These are phyloP conservation scores for Dissophora ornata DNA, from an alignment of 192 early-diverging fungal genomes.

Conservation along the genomic window DNA sequence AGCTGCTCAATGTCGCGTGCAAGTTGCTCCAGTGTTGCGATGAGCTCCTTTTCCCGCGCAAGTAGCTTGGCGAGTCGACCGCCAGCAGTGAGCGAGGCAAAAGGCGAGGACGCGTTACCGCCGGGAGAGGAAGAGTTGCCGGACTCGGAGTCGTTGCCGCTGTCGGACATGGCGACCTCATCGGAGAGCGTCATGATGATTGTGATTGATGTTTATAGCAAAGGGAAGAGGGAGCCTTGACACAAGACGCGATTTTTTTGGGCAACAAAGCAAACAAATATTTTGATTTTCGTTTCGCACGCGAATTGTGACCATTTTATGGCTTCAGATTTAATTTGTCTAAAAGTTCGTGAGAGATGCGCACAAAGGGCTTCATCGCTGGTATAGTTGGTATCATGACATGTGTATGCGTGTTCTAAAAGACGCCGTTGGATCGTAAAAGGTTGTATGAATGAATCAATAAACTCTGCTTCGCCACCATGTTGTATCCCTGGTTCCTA, in stretches of 20 bases:
- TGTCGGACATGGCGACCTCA: slow-evolving; percentile 50
- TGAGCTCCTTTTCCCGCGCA: slow-evolving; percentile 44
- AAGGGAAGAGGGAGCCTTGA: not conserved
- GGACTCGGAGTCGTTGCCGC: slow-evolving; percentile 52
- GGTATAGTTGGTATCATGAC: no score
- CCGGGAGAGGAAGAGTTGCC: slow-evolving; percentile 22
- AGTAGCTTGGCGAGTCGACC: slow-evolving; percentile 34
- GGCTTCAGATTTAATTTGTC: no score
- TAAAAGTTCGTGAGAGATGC: no score
- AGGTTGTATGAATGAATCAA: slow-evolving; percentile 33
- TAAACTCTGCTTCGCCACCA: slow-evolving; percentile 31
- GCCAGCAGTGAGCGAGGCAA: slow-evolving; percentile 14
- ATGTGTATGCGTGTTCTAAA: no score
- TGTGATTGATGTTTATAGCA: no score
- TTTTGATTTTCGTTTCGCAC: no score
- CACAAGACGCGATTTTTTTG: not conserved
- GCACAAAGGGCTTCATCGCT: no score
- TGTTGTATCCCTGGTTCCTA: slow-evolving; percentile 37
- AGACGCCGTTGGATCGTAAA: slow-evolving; percentile 38
- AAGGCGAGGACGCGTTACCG: slow-evolving; percentile 3
- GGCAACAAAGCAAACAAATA: no score
- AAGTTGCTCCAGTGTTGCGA: slow-evolving; percentile 38
- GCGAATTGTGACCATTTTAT: no score
- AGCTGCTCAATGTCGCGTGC: slow-evolving; percentile 33
- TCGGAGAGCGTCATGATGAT: slow-evolving; percentile 35